A percentile compares a stretch with the other conserved stretches of the same genome.
These are phyloP conservation scores for Lentinula edodes DNA, from an alignment of 768 basidiomycete species.

Conservation along the genomic window DNA sequence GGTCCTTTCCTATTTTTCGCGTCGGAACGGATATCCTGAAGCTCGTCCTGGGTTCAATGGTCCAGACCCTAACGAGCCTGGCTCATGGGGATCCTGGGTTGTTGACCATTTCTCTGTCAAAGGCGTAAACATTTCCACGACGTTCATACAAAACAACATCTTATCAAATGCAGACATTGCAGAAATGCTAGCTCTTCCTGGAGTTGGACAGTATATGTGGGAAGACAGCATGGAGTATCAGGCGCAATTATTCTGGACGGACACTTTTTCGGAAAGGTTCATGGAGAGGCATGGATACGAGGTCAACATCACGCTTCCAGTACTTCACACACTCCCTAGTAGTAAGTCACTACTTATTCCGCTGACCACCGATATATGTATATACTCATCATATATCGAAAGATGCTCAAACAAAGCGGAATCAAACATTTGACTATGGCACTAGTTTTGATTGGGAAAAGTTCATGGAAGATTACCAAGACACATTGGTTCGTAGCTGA, in stretches of 20 bases:
- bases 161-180: constrained; percentile 9
- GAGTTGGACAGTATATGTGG: constrained; percentile 14
- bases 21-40: constrained; percentile 13
- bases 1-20: constrained; percentile 12
- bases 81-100: constrained; percentile 13
- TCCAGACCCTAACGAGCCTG: constrained; percentile 7
- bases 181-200: constrained; percentile 8
- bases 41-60: constrained; percentile 11
- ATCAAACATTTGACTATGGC: constrained; percentile 13
- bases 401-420: neutral
- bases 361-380: neutral
- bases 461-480: constrained; percentile 13
- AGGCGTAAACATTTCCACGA: constrained; percentile 10
- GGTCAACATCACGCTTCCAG: constrained; percentile 12
- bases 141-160: constrained; percentile 12
- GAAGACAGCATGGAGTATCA: constrained; percentile 14
- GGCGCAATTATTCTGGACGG: constrained; percentile 13
- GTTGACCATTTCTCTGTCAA: constrained; percentile 13
- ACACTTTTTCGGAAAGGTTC: constrained; percentile 10
- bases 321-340: constrained; percentile 7
- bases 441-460: constrained; percentile 8
- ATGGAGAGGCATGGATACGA: constrained; percentile 14
- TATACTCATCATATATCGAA: neutral
- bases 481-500: constrained; percentile 7
- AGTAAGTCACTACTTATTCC: constrained; percentile 1